Conservation (phyloP, 2,329 filamentous ascomycete genomes). For the Ilyonectria mors-panacis region DNA sequence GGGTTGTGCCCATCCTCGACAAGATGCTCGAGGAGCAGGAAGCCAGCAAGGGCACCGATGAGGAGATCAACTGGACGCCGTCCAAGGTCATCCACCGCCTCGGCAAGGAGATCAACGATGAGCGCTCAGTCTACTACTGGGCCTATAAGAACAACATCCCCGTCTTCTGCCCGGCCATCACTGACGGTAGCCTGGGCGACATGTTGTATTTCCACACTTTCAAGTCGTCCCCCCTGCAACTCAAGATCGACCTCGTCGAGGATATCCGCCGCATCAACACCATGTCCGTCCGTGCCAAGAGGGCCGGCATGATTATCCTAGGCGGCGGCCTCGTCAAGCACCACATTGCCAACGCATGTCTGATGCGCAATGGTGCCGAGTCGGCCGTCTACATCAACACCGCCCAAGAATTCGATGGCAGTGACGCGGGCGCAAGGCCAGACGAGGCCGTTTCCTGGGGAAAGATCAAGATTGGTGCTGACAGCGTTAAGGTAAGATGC, state of each 20-base stretch:
- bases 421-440: constrained; percentile 92
- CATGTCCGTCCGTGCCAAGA: constrained; percentile 87
- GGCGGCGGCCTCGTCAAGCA: constrained; percentile 98
- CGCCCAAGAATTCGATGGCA: constrained; percentile 96
- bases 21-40: constrained; percentile 95
- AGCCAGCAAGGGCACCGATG: constrained; percentile 76
- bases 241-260: constrained; percentile 92
- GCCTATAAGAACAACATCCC: constrained; percentile 97
- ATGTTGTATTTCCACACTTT: constrained; percentile 99
- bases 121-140: constrained; percentile 96
- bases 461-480: constrained; percentile 92
- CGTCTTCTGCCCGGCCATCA: constrained; percentile 96
- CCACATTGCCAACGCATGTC: constrained; percentile 96
- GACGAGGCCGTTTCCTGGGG: constrained; percentile 99
- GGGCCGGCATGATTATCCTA: constrained; percentile 94
- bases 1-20: constrained; percentile 96
- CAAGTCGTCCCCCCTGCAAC: constrained; percentile 84
- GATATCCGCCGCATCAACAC: constrained; percentile 96
- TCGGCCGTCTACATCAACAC: constrained; percentile 99
- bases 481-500: constrained; percentile 84
- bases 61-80: constrained; percentile 90
- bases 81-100: constrained; percentile 92
- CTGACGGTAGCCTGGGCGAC: constrained; percentile 94
- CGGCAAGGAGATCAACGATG: constrained; percentile 94
- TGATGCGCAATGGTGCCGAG: constrained; percentile 98